Evolutionary conservation across 1,139 yeast species (phyloP), one percentile per base, ranked within the genome.

Genomic region (Candida labiduridarum): DNA sequence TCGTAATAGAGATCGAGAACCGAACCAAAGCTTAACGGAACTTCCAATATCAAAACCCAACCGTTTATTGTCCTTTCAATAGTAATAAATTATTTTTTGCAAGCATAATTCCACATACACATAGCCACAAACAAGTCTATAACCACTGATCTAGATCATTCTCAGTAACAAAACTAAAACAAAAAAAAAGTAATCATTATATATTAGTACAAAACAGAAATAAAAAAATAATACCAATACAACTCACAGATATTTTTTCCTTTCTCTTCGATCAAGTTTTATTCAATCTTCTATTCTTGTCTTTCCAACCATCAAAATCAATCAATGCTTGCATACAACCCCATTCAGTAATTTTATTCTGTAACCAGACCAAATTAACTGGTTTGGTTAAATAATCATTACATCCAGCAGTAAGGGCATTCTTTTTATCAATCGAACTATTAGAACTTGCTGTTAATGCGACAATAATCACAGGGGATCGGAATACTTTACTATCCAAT

Each of bases 341-440:
- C 98, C 98, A 92, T 69, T 94, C 99, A 3, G 94, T 89, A 52
- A 94, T 89, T 70, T 94, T 94, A 62, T 89, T 90, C 60, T 92
- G 91, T 49, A 94, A 75, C 99, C 99, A 94, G 40, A 85, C 91
- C 61, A 94, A 76, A 61, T 91, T 92, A 12, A 95, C 99, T 0
- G 99, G 99, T 57, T 94, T 94, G n/a, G 98, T 94, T 59, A 94
- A 74, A 68, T 87, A 94, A 67, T 94, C 99, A 64, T 94, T 94
- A 69, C 99, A 94, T 43, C 99, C 99, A 1, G 98, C 97, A 43
- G 96, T 88, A 54, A 94, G 75, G 0, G 99, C 99, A 61, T 89
- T 90, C 56, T 90, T 86, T 64, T 89, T 84, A 68, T 92, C 98
- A 25, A 86, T 85, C n/a, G 87, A 83, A 18, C 95, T 81, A 53